Percentiles rank a stretch among this genome's conserved stretches.
Evolutionary conservation across 345 rosid genomes (phyloP).

Genomic region (Eucalyptus grandis): DNA sequence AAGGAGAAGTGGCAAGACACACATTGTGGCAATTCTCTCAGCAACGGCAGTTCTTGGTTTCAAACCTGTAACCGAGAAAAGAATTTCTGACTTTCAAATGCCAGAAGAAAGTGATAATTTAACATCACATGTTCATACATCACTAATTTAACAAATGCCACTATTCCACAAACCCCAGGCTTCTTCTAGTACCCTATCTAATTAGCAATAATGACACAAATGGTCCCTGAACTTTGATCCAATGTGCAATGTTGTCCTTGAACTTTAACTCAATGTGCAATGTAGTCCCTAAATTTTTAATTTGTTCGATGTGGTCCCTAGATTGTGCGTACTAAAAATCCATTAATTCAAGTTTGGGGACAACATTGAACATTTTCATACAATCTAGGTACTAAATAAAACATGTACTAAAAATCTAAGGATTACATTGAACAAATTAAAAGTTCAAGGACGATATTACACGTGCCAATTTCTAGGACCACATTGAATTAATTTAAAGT

Average conservation of each 20-base stretch:
- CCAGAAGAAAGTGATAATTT: background rate
- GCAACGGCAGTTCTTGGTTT: constrained; percentile 74
- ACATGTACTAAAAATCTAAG: too few species aligned
- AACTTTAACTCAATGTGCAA: too few species aligned
- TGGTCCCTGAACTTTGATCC: background rate
- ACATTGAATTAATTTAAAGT: too few species aligned
- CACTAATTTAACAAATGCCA: background rate
- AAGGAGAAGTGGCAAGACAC: constrained; percentile 81
- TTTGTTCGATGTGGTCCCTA: background rate
- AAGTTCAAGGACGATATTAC: too few species aligned
- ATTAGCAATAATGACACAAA: background rate
- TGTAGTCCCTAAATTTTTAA: too few species aligned
- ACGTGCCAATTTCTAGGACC: too few species aligned
- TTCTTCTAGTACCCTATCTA: background rate
- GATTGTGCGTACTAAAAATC: too few species aligned
- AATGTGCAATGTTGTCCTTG: background rate
- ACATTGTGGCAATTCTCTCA: constrained; percentile 60
- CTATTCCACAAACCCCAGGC: background rate
- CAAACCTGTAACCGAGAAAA: constrained; percentile 45
- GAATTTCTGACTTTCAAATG: background rate
- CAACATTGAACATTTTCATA: too few species aligned
- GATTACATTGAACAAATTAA: too few species aligned
- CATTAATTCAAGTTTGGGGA: too few species aligned
- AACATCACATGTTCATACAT: background rate
- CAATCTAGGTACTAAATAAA: too few species aligned